Evolutionary conservation across 2,329 filamentous ascomycete genomes (phyloP).

Genomic region (Phaeoacremonium minimum): DNA sequence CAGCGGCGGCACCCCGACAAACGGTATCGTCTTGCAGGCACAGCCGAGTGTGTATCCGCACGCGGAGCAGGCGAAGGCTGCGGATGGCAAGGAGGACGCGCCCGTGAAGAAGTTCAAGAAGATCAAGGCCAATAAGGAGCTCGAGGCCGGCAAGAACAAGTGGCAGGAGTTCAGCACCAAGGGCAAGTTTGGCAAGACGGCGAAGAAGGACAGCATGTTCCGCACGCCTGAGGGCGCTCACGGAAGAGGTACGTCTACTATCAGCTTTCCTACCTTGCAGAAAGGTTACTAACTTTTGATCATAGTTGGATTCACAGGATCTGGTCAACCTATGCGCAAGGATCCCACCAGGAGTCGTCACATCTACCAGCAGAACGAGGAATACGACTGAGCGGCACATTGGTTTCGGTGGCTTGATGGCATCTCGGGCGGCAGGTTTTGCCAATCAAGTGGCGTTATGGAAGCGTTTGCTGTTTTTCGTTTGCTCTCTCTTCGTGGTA

Average conservation of each 20-base stretch:
- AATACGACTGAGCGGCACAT: conserved; percentile 59
- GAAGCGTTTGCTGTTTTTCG: not conserved
- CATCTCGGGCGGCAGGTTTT: not conserved
- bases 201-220: conserved; percentile 96
- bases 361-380: conserved; percentile 75
- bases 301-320: conserved; percentile 91
- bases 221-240: conserved; percentile 82
- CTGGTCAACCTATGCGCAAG: conserved; percentile 93
- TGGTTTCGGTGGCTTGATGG: not conserved
- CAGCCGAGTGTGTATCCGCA: conserved; percentile 52
- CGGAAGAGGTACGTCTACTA: conserved; percentile 66
- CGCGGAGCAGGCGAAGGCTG: conserved; percentile 63
- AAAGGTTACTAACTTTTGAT: conserved; percentile 19
- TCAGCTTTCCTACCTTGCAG: not conserved
- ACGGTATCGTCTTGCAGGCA: conserved; percentile 49
- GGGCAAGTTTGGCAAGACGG: conserved; percentile 60
- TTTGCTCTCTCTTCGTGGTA: conserved; percentile 7
- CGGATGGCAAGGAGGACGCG: conserved; percentile 64
- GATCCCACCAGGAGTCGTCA: conserved; percentile 79
- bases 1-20: conserved; percentile 22
- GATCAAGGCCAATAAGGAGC: conserved; percentile 83
- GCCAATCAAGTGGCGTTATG: not conserved
- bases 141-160: conserved; percentile 86
- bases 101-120: conserved; percentile 79
- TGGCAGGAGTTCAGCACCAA: conserved; percentile 93